Evolutionary conservation across 1,284 basidiomycete species (phyloP), one percentile per base, ranked within the genome.

Genomic region (Cryptococcus depauperatus): DNA sequence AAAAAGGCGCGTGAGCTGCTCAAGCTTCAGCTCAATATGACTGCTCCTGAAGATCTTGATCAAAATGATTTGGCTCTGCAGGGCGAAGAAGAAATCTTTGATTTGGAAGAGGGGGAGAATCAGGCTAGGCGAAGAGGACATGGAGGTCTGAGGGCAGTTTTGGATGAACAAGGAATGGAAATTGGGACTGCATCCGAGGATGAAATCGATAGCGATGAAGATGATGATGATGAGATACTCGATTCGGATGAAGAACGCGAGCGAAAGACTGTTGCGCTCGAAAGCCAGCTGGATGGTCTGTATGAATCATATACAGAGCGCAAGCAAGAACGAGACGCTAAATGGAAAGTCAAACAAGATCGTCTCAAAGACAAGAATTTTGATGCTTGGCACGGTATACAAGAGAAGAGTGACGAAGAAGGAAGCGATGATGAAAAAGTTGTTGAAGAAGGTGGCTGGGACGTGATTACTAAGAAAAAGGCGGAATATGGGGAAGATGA

Each of bases 1-100:
- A 76, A 86, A 58, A 88, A 86, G 70, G 77, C 81, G 28, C 81
- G 83, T 52, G 88, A 88, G 5, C 83, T 97, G 37, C 88, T 91
- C 67, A 85, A 92, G 52, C 86, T 98, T 79, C 95, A 98, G 68
- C 78, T 98, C 37, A 84, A 89, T 63, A 99, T 99, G 95, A 90
- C 85, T 6, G 90, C 90, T 7, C 95, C 98, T 52, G 91, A 96
- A 54, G 95, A 92, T 67, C 74, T 97, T 58, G 91, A 97, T 59
- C 59, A 59, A 51, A 75, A 75, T 35, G 89, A 93, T 61, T 72
- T 78, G 11, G 77, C 82, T 9, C 75, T 93, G 7, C 76, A 74
- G 16, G 74, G 74, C 44, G 65, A 66, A 40, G 83, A 84, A 18
- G 89, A 95, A 59, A 75, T 93, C 33, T 95, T 95, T 59, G 87